Base-by-base conservation (phyloP, 106 monocot genomes). In the Dioscorea dumetorum region DNA sequence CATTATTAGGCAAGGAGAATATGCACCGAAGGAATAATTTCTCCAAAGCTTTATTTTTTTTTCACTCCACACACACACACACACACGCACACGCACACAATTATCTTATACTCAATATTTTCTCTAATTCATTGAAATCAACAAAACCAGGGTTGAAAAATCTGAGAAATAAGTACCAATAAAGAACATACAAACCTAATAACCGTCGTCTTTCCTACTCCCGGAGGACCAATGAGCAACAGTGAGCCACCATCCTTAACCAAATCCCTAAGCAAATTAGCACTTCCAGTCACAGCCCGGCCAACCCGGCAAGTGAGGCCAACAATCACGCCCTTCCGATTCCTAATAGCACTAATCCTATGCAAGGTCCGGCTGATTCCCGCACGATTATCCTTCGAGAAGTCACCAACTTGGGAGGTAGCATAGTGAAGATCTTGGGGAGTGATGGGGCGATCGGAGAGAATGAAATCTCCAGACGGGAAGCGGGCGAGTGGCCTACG, bases 291-390 rank as follows among this genome's bases (percentile, higher is more conserved):
- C 18, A 94, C 72, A 0, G 90, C 82, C 8, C 94, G 79, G 2
- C 94, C 94, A 15, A 94, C 94, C 1, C 94, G 74, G 24, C 94
- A 94, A 8, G 94, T 94, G 17, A 94, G 80, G 11, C 94, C 94
- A 12, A 94, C 71, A 33, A 94, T 85, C 49, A 18, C 60, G 1
- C 90, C 90, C 66, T 90, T 90, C 48, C 94, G 31, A 61, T 90
- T 94, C 67, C 94, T 72, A 1, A 90, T 85, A 0, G 87, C 94
- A 48, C 87, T 90, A 20, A 94, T 85, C 72, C 94, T 69, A 50
- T 94, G 94, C 68, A 90, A 62, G 12, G 94, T 94, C 58, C 90
- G 68, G 68, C 90, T 87, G 57, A 94, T 94, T 49, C 94, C 94
- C 0, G 84, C 90, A 11, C 90, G 72, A 48, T 94, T 94, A 48